Evolutionary conservation across 2,329 filamentous ascomycete genomes (phyloP).

Genomic region (Ceratocystis ficicola): DNA sequence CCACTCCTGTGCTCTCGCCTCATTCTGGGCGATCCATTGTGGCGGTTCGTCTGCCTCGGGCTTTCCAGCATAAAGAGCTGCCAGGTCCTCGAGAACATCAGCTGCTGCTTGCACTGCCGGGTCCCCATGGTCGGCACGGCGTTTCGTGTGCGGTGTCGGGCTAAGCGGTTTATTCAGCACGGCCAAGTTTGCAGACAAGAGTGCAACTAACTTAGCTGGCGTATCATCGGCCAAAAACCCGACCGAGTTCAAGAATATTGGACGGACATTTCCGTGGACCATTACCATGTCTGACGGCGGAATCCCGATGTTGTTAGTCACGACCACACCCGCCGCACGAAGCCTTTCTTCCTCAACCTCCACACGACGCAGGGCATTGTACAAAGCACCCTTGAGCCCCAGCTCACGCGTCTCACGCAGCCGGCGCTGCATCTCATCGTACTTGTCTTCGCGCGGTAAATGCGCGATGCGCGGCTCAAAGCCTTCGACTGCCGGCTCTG

Average conservation of each 20-base stretch:
- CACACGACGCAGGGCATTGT: slow-evolving; percentile 35
- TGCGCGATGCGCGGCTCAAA: slow-evolving; percentile 28
- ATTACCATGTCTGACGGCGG: slow-evolving; percentile 21
- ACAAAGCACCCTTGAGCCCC: slow-evolving; percentile 34
- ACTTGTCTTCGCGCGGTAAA: slow-evolving; percentile 34
- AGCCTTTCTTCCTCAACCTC: slow-evolving; percentile 31
- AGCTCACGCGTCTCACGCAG: slow-evolving; percentile 38
- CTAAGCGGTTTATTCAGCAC: slow-evolving; percentile 26
- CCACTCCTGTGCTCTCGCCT: slow-evolving; percentile 41
- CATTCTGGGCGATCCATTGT: slow-evolving; percentile 38
- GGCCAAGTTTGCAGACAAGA: slow-evolving; percentile 25
- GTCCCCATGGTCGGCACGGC: slow-evolving; percentile 34
- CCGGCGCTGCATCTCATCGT: slow-evolving; percentile 39
- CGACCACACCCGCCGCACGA: slow-evolving; percentile 25
- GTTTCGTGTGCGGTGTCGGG: slow-evolving; percentile 26
- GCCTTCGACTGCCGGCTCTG: slow-evolving; percentile 27
- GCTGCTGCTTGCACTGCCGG: slow-evolving; percentile 34
- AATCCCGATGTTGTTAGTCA: slow-evolving; percentile 5
- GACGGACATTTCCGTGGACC: slow-evolving; percentile 10
- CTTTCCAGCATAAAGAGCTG: slow-evolving; percentile 34
- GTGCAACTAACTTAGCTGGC: slow-evolving; percentile 4
- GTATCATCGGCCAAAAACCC: slow-evolving; percentile 13
- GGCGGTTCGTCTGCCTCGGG: slow-evolving; percentile 42
- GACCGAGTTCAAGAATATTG: slow-evolving; percentile 14
- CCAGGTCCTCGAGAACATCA: slow-evolving; percentile 34